Base-by-base conservation (phyloP, 805 yeast species). In the Nakazawaea ernobii region DNA sequence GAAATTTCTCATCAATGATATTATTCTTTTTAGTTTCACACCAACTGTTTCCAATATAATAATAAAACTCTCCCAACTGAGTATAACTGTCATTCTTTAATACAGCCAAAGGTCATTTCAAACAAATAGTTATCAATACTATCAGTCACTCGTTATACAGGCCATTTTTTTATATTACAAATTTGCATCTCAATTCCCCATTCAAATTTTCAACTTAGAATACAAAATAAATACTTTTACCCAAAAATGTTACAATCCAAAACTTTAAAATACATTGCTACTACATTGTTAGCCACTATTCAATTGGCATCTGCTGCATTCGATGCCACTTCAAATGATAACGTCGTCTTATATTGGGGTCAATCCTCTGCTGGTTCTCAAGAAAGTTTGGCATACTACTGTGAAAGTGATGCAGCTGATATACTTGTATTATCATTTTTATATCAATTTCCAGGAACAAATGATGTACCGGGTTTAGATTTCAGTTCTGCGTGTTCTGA, bases 331-430 rank as follows among this genome's bases (percentile, higher is more conserved):
- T 62, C 80, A 32, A 70, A 74, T 41, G 59, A 71, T 30, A 85
- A 86, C 53, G 78, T 88, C 35, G 96, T 84, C 20, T 72, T 86
- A 7, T 89, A 89, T 67, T 89, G 96, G 96, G 96, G 97, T 46
- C 96, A 89, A 66, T 77, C 79, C 56, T 80, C 92, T 13, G 82
- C 77, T n/a, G 87, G 87, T 7, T 70, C 50, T 32, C 81, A 79
- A 55, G 59, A 69, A 32, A 58, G 65, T 4, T 64, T 80, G 6
- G 65, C 73, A 1, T 65, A 71, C 42, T 87, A 87, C 69, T 89
- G 97, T 72, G 69, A 71, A 49, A 71, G 80, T 43, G 77, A 79
- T 47, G 74, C 79, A 42, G 89, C 86, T 26, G 95, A 87, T 56
- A 80, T 86, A 45, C 70, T 84, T 48, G 59, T 90, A 10, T 59